Percentiles rank a stretch among this genome's conserved stretches.
Conservation (phyloP, 2,329 filamentous ascomycete genomes). For the Dactylonectria estremocensis region DNA sequence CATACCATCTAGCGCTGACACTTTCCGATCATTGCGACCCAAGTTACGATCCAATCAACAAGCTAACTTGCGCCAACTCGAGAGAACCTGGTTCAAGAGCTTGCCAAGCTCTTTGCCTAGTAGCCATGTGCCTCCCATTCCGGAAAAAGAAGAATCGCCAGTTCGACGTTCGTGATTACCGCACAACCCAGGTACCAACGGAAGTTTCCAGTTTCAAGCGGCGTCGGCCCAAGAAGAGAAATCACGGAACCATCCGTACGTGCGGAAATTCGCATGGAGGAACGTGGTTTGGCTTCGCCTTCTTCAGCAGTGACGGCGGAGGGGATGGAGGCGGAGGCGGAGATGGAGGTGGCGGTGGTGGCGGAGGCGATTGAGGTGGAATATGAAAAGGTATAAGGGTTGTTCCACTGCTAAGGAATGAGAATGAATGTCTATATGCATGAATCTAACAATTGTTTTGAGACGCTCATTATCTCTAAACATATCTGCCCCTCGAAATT, state of each 20-base stretch:
- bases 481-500: too few species aligned
- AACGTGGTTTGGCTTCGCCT: conserved; percentile 11
- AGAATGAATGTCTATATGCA: too few species aligned
- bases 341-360: conserved; percentile 7
- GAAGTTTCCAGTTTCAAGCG: conserved; percentile 19
- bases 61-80: neutral
- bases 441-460: too few species aligned
- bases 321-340: conserved; percentile 1
- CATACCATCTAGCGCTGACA: neutral
- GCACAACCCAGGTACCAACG: neutral
- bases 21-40: neutral
- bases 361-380: neutral
- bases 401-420: too few species aligned
- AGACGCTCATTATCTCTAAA: too few species aligned
- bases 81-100: neutral
- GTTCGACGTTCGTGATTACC: conserved; percentile 4
- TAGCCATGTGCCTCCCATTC: conserved; percentile 10
- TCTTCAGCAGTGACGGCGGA: conserved; percentile 12
- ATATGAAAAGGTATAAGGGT: too few species aligned
- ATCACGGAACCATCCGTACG: neutral
- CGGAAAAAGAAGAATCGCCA: neutral
- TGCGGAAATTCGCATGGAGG: neutral
- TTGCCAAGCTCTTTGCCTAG: neutral
- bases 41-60: neutral
- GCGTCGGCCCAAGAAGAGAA: conserved; percentile 15